phyloP scores from a whole-genome alignment of 441 rosid species.

The Aleurites moluccanus region DNA sequence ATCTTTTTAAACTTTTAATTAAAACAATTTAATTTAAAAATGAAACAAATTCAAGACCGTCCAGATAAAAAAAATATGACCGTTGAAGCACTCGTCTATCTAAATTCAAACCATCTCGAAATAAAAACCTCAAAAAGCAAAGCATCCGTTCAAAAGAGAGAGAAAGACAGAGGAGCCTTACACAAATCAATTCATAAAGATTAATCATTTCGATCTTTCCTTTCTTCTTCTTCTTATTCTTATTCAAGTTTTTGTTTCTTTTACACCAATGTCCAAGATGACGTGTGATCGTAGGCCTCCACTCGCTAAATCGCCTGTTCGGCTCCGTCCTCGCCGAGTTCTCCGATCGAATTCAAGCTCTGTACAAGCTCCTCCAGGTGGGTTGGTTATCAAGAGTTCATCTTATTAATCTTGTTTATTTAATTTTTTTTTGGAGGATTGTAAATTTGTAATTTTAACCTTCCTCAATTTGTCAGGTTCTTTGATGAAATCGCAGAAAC shows the following conservation, averaged over 20 bases:
- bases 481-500: conserved; percentile 50
- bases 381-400: background rate
- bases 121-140: background rate
- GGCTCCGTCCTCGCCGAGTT: conserved; percentile 55
- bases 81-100: conserved; percentile 19
- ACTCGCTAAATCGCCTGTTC: conserved; percentile 67
- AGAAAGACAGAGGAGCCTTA: background rate
- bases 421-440: background rate
- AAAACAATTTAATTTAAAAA: background rate
- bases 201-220: background rate
- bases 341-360: conserved; percentile 41
- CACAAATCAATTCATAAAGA: background rate
- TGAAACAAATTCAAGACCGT: conserved; percentile 6
- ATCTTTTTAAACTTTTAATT: background rate
- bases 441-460: background rate
- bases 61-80: conserved; percentile 21
- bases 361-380: conserved; percentile 69
- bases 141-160: background rate
- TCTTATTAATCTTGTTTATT: background rate
- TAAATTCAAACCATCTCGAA: conserved; percentile 8
- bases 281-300: conserved; percentile 66
- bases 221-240: background rate
- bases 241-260: background rate
- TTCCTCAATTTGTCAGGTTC: conserved; percentile 38
- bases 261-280: conserved; percentile 48